Evolutionary conservation across 2,329 filamentous ascomycete species (phyloP), one percentile per base, ranked within the genome.

Genomic region (Trichoderma sp.): DNA sequence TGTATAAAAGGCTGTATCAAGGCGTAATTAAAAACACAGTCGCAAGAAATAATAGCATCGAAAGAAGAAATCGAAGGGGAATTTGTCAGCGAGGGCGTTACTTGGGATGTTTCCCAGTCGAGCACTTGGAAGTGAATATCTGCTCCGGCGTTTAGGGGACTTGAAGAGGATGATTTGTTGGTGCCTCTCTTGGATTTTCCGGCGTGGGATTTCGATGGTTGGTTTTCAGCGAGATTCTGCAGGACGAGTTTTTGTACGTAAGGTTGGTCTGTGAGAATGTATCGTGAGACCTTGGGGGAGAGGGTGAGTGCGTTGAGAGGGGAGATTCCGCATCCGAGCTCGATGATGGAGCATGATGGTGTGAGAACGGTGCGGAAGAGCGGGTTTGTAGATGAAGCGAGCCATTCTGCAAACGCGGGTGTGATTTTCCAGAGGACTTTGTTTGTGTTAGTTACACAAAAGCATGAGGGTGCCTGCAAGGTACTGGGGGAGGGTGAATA

Each of bases 1-100:
- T 91, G 88, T n/a, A 96, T 92, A 63, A 98, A 88, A 0, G 95
- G 94, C 57, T 88, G 84, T 28, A 98, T 88, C 3, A 98, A 87
- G 3, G 92, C 88, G 75, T 97, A 93, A 81, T 98, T 99, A 84
- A 97, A 99, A 75, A 99, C 92, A 81, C 95, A 98, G 81, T 99
- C 96, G 78, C 94, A 97, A 4, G 94, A 94, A 43, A 98, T 80
- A 12, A 98, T 84, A 15, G 90, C 82, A 77, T 97, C 92, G 75
- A 96, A 91, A 71, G 87, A 86, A 77, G 76, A 78, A 58, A 73
- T 77, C 47, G 68, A 74, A 17, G 75, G 73, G 15, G 79, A 78
- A 12, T 81, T 79, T 1, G 82, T 83, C 34, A 88, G 79, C 3
- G 76, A 76, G 11, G 78, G 74, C 28, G 82, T 87, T 11, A 91